These are phyloP conservation scores for Biancaea sappan DNA, from an alignment of 306 rosid species.

Conservation along the genomic window DNA sequence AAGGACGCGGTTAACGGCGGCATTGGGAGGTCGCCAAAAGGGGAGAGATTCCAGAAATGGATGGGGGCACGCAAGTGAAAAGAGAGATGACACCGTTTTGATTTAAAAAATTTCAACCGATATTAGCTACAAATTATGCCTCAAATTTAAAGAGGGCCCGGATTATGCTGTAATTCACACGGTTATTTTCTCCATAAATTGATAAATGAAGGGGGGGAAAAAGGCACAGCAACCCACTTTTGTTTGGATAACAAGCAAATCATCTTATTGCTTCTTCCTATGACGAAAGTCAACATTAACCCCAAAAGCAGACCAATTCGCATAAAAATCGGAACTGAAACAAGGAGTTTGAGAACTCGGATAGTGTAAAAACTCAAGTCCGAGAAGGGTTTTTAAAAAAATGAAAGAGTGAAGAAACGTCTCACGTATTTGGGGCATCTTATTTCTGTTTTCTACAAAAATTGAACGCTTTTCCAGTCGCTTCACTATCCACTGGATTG, in stretches of 20 bases:
- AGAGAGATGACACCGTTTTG: too few relatives aligned
- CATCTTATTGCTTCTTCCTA: neutral
- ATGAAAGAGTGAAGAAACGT: neutral
- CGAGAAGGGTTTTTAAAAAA: neutral
- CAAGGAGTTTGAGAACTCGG: neutral
- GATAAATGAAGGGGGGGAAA: too few relatives aligned
- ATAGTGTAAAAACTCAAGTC: neutral
- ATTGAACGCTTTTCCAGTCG: slow-evolving; percentile 46
- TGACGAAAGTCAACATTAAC: neutral
- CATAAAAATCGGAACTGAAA: neutral
- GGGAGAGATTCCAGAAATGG: too few relatives aligned
- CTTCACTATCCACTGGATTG: slow-evolving; percentile 52
- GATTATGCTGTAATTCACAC: too few relatives aligned
- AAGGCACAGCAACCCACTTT: neutral
- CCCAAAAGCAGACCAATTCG: neutral
- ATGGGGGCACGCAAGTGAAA: too few relatives aligned
- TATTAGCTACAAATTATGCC: too few relatives aligned
- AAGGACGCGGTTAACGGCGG: too few relatives aligned
- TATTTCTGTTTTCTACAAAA: slow-evolving; percentile 61
- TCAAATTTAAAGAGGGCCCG: too few relatives aligned
- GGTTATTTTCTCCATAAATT: too few relatives aligned
- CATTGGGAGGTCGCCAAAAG: too few relatives aligned
- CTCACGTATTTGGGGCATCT: slow-evolving; percentile 37
- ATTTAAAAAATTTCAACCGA: too few relatives aligned
- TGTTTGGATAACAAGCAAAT: too few relatives aligned